Evolutionary conservation across 2,329 filamentous ascomycete genomes (phyloP).

Genomic region (Diaporthe helianthi): DNA sequence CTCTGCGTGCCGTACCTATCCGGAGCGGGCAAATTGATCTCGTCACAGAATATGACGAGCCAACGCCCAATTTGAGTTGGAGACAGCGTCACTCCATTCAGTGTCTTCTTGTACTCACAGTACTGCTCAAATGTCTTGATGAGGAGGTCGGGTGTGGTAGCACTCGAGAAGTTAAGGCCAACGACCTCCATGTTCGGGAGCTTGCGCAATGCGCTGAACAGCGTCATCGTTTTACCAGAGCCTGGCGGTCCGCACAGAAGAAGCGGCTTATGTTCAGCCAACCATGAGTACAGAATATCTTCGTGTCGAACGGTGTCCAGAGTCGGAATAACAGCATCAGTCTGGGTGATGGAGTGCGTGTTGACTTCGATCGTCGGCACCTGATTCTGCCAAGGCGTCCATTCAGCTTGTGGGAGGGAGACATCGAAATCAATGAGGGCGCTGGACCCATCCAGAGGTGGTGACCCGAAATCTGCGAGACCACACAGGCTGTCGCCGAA

Average conservation of each 20-base stretch:
- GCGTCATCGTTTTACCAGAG: constrained; percentile 99
- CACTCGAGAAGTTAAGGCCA: constrained; percentile 98
- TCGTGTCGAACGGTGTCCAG: constrained; percentile 97
- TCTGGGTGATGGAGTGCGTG: constrained; percentile 96
- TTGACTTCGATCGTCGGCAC: constrained; percentile 96
- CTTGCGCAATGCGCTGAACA: constrained; percentile 97
- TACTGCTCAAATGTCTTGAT: constrained; percentile 99
- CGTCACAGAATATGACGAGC: constrained; percentile 98
- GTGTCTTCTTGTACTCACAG: constrained; percentile 98
- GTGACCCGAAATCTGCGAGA: constrained; percentile 85
- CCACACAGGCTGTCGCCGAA: constrained; percentile 87
- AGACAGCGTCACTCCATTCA: constrained; percentile 94
- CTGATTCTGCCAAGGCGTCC: constrained; percentile 92
- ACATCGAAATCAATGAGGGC: constrained; percentile 98
- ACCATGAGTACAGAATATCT: constrained; percentile 99
- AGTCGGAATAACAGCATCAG: constrained; percentile 97
- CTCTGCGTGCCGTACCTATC: constrained; percentile 98
- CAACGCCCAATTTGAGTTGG: constrained; percentile 96
- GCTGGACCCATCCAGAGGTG: constrained; percentile 76
- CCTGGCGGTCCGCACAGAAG: constrained; percentile 96
- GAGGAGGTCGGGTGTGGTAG: constrained; percentile 94
- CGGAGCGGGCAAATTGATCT: constrained; percentile 97
- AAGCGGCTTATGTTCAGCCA: constrained; percentile 97
- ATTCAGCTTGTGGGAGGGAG: constrained; percentile 83
- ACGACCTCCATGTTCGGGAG: constrained; percentile 99